phyloP scores from a whole-genome alignment of 2,329 filamentous ascomycete genomes.

The Exophiala aquamarina region DNA sequence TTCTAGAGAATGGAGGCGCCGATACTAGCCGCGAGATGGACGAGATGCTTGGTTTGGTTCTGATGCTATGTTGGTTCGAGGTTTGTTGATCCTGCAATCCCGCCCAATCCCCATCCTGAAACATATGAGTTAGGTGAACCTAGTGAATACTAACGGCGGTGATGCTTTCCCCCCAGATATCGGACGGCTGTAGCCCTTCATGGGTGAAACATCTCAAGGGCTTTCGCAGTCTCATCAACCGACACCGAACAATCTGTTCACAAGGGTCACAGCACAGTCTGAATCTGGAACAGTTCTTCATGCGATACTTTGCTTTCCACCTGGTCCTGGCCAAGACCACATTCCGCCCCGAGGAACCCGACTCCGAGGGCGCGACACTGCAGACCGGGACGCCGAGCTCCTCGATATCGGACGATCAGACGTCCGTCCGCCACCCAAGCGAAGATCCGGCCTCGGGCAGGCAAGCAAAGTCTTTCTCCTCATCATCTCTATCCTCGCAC shows the following conservation, averaged over 20 bases:
- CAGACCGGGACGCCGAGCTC: neutral
- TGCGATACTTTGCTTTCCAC: slow-evolving; percentile 32
- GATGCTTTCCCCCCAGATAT: slow-evolving; percentile 17
- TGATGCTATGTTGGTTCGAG: slow-evolving; percentile 34
- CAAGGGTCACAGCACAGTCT: slow-evolving; percentile 15
- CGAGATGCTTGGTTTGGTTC: slow-evolving; percentile 29
- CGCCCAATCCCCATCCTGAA: too few species aligned
- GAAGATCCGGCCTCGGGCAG: neutral
- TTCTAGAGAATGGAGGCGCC: neutral
- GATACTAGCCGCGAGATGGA: slow-evolving; percentile 25
- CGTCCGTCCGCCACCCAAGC: neutral
- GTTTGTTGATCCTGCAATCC: too few species aligned
- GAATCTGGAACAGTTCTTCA: slow-evolving; percentile 28
- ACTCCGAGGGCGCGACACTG: neutral
- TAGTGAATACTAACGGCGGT: neutral
- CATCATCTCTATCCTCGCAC: slow-evolving; percentile 9
- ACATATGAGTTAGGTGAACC: too few species aligned
- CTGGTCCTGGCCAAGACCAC: slow-evolving; percentile 31
- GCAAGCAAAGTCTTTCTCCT: slow-evolving; percentile 2
- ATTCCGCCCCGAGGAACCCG: slow-evolving; percentile 21
- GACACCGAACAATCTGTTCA: neutral
- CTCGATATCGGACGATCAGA: neutral
- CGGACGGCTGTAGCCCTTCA: slow-evolving; percentile 30
- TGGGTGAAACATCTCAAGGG: slow-evolving; percentile 32
- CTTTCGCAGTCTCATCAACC: slow-evolving; percentile 27